Base-by-base conservation (phyloP, 345 rosid genomes). In the Erodium maritimum region DNA sequence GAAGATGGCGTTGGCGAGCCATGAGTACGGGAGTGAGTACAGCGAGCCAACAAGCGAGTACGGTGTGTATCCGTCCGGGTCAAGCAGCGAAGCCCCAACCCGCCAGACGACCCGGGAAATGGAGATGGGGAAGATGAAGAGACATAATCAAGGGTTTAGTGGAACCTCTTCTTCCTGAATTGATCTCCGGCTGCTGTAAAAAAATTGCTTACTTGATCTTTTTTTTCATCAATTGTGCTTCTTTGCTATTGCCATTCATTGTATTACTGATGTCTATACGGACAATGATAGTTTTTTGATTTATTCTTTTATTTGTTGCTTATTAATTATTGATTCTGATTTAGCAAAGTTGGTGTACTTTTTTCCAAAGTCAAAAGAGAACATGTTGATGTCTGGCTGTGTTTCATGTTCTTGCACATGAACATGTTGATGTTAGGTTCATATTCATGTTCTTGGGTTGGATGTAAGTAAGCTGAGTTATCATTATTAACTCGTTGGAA, bases 21-120 rank as follows among this genome's bases (percentile, higher is more conserved):
- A 82, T 11, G 95, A 81, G 62, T 80, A 81, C 12, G 93, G 76
- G 19, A 80, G 79, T 4, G 96, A 88, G 61, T 84, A 82, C 55
- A 86, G 90, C 55, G 80, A 64, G 50, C 79, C 76, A 0, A 84
- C 96, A 1, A 88, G 96, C 21, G 95, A 86, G 71, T 88, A 86
- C 17, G 98, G 96, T 1, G 58, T 81, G 56, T 24, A 84, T 60
- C 90, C 93, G 3, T 88, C 95, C 0, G 90, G 87, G 17, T 91
- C 98, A 0, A 88, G 96, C 74, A 80, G 91, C 4, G 95, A 85
- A 68, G 90, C 21, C 29, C 33, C 63, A 8, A 60, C 17, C 55
- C 54, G 76, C 23, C 77, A 77, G 53, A 71, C 50, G 18, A 84
- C 90, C 46, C 64, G 79, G 1, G 91, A 89, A 72, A 79, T 79